Conservation (phyloP, 495 filamentous ascomycete species). For the Annulohypoxylon nitens region DNA sequence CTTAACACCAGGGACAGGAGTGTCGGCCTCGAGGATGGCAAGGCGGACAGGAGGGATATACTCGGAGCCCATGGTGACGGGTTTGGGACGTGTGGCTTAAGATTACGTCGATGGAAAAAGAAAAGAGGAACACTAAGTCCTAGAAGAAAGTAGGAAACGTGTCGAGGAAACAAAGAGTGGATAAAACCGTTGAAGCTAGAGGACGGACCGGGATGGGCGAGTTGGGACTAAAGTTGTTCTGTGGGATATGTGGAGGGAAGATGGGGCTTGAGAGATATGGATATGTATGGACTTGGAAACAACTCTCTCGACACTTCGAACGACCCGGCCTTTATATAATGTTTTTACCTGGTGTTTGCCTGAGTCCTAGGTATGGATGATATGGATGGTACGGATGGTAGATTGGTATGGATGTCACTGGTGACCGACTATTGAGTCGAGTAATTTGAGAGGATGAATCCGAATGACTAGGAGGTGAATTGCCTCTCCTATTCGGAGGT, state of each 20-base stretch:
- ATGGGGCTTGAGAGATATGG: not conserved
- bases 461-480: slow-evolving; percentile 12
- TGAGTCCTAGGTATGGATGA: not conserved
- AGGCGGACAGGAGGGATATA: slow-evolving; percentile 72
- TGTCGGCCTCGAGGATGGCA: slow-evolving; percentile 87
- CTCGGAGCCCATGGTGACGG: slow-evolving; percentile 47
- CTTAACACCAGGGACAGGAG: slow-evolving; percentile 67
- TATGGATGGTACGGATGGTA: too few relatives aligned
- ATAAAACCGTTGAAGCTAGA: slow-evolving; percentile 3
- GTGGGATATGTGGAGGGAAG: not conserved
- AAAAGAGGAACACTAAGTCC: not conserved
- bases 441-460: slow-evolving; percentile 1
- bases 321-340: not conserved
- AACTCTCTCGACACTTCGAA: not conserved
- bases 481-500: slow-evolving; percentile 19
- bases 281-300: slow-evolving; percentile 5
- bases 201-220: not conserved
- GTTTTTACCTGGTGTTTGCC: not conserved
- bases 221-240: not conserved
- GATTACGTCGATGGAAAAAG: not conserved
- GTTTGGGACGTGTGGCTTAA: not conserved
- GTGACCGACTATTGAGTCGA: slow-evolving; percentile 2
- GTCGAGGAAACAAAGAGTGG: slow-evolving; percentile 11
- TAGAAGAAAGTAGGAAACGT: not conserved
- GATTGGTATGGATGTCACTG: not conserved